These are phyloP conservation scores for Pseudocercospora fijiensis DNA, from an alignment of 2,329 filamentous ascomycete genomes.

Conservation along the genomic window DNA sequence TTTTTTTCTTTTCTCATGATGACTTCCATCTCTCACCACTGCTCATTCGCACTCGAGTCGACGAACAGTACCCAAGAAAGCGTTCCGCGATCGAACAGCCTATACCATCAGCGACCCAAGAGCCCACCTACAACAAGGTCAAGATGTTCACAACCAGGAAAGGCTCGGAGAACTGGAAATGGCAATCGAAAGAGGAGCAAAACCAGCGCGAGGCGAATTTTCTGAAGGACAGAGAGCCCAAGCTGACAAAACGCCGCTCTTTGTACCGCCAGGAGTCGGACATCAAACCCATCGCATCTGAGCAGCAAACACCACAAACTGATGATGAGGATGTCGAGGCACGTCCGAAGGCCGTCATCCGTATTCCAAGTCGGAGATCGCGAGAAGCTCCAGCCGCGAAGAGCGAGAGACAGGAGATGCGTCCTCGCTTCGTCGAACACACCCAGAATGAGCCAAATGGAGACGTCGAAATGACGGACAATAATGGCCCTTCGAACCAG, in stretches of 20 bases:
- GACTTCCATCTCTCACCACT: background rate
- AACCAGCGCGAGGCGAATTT: background rate
- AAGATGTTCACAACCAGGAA: background rate
- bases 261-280: background rate
- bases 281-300: background rate
- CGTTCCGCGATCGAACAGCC: background rate
- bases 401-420: too few species aligned
- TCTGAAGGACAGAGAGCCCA: background rate
- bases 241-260: background rate
- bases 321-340: background rate
- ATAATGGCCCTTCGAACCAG: too few species aligned
- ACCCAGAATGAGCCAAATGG: too few species aligned
- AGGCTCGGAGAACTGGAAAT: background rate
- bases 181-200: background rate
- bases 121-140: background rate
- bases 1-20: background rate
- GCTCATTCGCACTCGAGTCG: background rate
- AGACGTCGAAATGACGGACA: too few species aligned
- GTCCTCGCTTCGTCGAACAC: too few species aligned
- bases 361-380: too few species aligned
- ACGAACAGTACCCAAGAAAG: background rate
- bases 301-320: too few species aligned
- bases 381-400: too few species aligned
- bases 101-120: background rate
- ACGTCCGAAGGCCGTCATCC: too few species aligned